Evolutionary conservation across 2,329 filamentous ascomycete genomes (phyloP), one percentile per base, ranked within the genome.

Genomic region (Pseudopithomyces maydicus): DNA sequence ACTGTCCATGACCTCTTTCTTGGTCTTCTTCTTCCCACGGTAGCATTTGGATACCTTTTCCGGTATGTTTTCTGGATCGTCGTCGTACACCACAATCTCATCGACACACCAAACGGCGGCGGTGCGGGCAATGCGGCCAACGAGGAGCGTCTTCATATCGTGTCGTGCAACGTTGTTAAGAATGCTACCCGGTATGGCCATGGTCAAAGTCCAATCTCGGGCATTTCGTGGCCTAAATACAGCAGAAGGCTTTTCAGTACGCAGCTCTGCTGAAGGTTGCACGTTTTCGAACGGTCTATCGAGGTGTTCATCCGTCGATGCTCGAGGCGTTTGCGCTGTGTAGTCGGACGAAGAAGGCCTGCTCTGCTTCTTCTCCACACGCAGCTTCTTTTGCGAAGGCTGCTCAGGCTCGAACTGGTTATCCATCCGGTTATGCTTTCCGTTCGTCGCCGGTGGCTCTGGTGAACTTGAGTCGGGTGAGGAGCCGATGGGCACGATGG

Each of bases 91-190:
- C 49, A 96, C 82, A 29, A 96, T 83, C 77, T 96, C 92, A 72
- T 96, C 92, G 64, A 96, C 84, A 68, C 86, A 89, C 77, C 95
- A 96, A 61, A 96, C 88, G 59, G 90, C 89, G 50, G 92, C 84
- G 33, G 91, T 90, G 52, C 92, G 90, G 6, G 91, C 91, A 52
- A 96, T 88, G 62, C 89, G 88, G 7, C 89, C 90, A 1, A 88
- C 89, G 46, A 90, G 81, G 46, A 84, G 82, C 35, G 89, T 91
- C 71, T 91, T 89, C 70, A 91, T 88, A 58, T 96, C 91, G 61
- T 88, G 86, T 10, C 88, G 90, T 56, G 85, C 81, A 36, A 88
- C 87, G 71, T 90, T 92, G 64, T 47, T 48, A 55, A 94, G 83
- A 43, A 95, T 86, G 71, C 90, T 94, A 33, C 89, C 90, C 1